Evolutionary conservation across 305 asterid genomes (phyloP).

Genomic region (Fraxinus albicans): DNA sequence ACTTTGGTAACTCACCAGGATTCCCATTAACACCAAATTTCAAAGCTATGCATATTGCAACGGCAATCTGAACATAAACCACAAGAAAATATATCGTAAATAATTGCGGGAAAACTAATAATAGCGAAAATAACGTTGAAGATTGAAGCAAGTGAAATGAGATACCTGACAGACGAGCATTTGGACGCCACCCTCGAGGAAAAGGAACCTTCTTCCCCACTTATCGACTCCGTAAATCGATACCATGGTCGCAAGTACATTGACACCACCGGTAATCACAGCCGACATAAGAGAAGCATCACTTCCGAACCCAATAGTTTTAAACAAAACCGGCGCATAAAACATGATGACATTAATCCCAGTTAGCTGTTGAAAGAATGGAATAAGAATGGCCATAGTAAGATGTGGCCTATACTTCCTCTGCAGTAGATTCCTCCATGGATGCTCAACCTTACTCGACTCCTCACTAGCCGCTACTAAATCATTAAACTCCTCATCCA

Average conservation of each 20-base stretch:
- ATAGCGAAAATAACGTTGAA: not conserved
- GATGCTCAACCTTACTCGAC: slow-evolving; percentile 57
- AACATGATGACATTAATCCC: slow-evolving; percentile 86
- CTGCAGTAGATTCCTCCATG: slow-evolving; percentile 63
- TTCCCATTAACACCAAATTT: slow-evolving; percentile 64
- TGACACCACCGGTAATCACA: slow-evolving; percentile 67
- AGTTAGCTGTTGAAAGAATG: slow-evolving; percentile 79
- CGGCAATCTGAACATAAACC: slow-evolving; percentile 40
- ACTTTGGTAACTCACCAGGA: slow-evolving; percentile 48
- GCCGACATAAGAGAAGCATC: slow-evolving; percentile 78
- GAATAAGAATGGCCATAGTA: slow-evolving; percentile 69
- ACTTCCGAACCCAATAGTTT: slow-evolving; percentile 66
- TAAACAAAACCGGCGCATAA: slow-evolving; percentile 77
- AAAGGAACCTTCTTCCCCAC: slow-evolving; percentile 78
- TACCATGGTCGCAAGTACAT: slow-evolving; percentile 53
- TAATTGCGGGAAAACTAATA: not conserved
- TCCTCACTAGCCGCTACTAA: slow-evolving; percentile 71
- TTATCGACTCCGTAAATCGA: slow-evolving; percentile 79
- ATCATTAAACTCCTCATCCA: slow-evolving; percentile 75
- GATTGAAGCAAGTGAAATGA: not conserved
- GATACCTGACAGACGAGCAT: slow-evolving; percentile 76
- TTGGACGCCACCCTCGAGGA: slow-evolving; percentile 71
- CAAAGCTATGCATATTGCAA: slow-evolving; percentile 51
- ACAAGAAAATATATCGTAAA: not conserved
- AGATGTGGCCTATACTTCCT: slow-evolving; percentile 79